These are phyloP conservation scores for Setaria italica DNA, from an alignment of 202 grass and related monocot genomes.

Conservation along the genomic window DNA sequence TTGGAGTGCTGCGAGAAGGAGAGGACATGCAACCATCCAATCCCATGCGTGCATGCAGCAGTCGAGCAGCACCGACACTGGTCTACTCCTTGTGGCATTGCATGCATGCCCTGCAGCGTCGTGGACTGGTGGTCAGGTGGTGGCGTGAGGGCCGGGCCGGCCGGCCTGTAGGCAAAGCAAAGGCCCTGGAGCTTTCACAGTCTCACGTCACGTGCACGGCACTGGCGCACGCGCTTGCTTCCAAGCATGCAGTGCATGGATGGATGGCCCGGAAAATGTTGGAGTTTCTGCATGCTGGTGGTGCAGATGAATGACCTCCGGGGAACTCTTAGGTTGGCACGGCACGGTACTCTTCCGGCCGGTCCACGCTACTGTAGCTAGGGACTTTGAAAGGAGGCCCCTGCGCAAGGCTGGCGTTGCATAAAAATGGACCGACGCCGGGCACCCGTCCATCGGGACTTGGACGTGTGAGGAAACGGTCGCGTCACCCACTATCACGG, in stretches of 20 bases:
- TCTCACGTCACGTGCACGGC: slow-evolving; percentile 33
- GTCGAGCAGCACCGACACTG: not conserved
- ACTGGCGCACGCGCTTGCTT: not conserved
- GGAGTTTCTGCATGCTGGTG: not conserved
- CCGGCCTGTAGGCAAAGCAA: not conserved
- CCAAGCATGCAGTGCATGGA: too few relatives aligned
- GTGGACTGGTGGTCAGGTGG: not conserved
- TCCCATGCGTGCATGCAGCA: not conserved
- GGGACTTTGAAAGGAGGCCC: too few relatives aligned
- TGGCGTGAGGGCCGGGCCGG: too few relatives aligned
- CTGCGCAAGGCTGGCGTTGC: slow-evolving; percentile 2
- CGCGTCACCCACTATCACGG: not conserved
- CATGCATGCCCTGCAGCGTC: not conserved
- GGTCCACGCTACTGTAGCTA: not conserved
- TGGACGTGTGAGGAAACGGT: not conserved
- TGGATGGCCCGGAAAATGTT: slow-evolving; percentile 25
- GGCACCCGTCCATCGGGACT: not conserved
- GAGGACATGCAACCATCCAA: slow-evolving; percentile 10
- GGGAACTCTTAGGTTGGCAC: slow-evolving; percentile 23
- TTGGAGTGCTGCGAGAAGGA: not conserved
- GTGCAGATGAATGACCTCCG: slow-evolving; percentile 21
- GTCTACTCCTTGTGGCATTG: not conserved
- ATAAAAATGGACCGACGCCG: not conserved
- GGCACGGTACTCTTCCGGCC: not conserved
- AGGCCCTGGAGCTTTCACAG: not conserved